Conservation (phyloP, 257 asterid species). For the Plantago major region DNA sequence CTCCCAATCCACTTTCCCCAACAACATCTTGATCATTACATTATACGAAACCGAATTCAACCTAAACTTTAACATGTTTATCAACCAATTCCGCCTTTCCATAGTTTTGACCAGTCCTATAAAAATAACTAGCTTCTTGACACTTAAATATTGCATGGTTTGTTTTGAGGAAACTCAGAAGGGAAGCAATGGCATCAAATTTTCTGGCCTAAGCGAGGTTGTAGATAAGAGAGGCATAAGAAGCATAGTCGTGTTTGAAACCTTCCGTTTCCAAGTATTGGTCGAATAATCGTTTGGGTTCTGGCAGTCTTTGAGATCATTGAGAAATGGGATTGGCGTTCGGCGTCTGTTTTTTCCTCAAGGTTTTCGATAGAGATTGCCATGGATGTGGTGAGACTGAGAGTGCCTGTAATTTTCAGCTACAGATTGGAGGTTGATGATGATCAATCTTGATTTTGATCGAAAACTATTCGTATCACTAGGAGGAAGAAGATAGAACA, state of each 20-base stretch:
- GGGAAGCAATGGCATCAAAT: conserved; percentile 54
- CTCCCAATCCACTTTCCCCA: conserved; percentile 51
- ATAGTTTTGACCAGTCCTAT: too few species aligned
- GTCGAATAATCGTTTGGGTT: conserved; percentile 55
- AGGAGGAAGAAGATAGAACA: too few species aligned
- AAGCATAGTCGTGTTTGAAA: conserved; percentile 76
- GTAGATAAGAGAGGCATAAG: conserved; percentile 66
- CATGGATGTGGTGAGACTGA: conserved; percentile 28
- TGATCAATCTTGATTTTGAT: neutral
- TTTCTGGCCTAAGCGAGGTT: conserved; percentile 61
- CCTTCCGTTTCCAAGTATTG: conserved; percentile 46
- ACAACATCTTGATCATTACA: conserved; percentile 73
- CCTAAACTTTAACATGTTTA: too few species aligned
- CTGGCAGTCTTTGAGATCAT: conserved; percentile 51
- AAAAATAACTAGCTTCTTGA: too few species aligned
- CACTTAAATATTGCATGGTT: too few species aligned
- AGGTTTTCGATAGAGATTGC: conserved; percentile 21
- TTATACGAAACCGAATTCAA: conserved; percentile 67
- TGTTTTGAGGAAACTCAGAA: conserved; percentile 39
- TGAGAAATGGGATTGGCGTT: conserved; percentile 57
- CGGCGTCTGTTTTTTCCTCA: conserved; percentile 33
- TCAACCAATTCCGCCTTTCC: too few species aligned
- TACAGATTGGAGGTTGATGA: conserved; percentile 6
- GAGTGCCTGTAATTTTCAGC: neutral
- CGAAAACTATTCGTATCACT: too few species aligned